phyloP scores from a whole-genome alignment of 305 asterid genomes.

The Fraxinus platypoda region DNA sequence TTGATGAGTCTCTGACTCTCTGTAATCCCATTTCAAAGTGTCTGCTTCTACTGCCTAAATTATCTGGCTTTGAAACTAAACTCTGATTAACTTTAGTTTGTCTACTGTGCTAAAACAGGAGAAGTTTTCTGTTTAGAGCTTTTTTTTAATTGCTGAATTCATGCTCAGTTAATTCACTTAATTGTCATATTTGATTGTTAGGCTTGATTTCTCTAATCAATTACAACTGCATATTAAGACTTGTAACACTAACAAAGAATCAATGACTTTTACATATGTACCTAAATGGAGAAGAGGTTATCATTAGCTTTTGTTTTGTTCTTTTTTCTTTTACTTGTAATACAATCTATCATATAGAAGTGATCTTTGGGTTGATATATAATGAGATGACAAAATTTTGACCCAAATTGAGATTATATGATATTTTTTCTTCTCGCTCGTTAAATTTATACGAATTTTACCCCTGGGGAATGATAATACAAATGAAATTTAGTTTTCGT shows the following conservation, averaged over 20 bases:
- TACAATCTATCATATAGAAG: not conserved
- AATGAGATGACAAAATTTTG: not conserved
- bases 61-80: not conserved
- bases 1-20: conserved; percentile 23
- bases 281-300: not conserved
- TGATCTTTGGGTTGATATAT: not conserved
- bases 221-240: not conserved
- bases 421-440: not conserved
- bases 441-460: not conserved
- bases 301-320: not conserved
- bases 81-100: not conserved
- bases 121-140: conserved; percentile 2
- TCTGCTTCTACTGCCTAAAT: not conserved
- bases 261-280: not conserved
- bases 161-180: not conserved
- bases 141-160: not conserved
- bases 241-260: not conserved
- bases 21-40: conserved; percentile 10
- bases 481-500: not conserved
- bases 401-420: not conserved
- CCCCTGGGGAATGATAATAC: not conserved
- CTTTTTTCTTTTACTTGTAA: not conserved
- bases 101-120: not conserved
- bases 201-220: not conserved
- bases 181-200: not conserved